Base-by-base conservation (phyloP, 129 eudicot genomes). In the Flaveria bidentis region DNA sequence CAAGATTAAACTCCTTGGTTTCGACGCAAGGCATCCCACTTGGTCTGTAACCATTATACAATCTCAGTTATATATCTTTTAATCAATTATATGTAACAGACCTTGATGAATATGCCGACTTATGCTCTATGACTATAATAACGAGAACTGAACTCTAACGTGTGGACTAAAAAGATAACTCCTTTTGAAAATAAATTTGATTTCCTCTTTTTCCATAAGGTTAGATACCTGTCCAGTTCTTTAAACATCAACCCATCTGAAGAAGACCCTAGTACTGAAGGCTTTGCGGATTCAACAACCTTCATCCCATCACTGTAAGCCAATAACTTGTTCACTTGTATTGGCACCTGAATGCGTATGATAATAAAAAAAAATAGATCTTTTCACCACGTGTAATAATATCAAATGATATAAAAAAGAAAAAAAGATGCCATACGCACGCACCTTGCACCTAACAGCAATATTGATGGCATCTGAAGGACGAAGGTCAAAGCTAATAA, bases 401-500 rank as follows among this genome's bases (percentile, higher is more conserved):
- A 64, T 47, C n/a, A 18, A 18, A 53, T 49, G 23, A 74, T 20
- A 20, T 20, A 20, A 20, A 20, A 17, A 18, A 39, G 7, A 46
- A 28, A 50, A 4, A 71, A 25, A 30, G 8, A 28, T 69, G 69
- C 0, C 42, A 47, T 87, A 88, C 97, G 3, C 42, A 26, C 36
- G 2, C 20, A 94, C 99, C 96, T 94, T 91, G 94, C 92, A 89
- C 86, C 96, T 86, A 69, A 94, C 96, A 42, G 96, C 99, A 68
- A 94, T 94, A 71, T 94, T 94, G 57, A 94, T 91, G 25, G 97
- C 97, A 82, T 94, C 99, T 3, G 99, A 91, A 20, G 99, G 97
- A 9, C 97, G 89, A 57, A 91, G 85, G 77, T 94, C 97, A 78
- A 91, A 87, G 78, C 85, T 79, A 57, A 91, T 50, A 65, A 82